Base-by-base conservation (phyloP, 441 rosid species). In the Gossypium davidsonii region DNA sequence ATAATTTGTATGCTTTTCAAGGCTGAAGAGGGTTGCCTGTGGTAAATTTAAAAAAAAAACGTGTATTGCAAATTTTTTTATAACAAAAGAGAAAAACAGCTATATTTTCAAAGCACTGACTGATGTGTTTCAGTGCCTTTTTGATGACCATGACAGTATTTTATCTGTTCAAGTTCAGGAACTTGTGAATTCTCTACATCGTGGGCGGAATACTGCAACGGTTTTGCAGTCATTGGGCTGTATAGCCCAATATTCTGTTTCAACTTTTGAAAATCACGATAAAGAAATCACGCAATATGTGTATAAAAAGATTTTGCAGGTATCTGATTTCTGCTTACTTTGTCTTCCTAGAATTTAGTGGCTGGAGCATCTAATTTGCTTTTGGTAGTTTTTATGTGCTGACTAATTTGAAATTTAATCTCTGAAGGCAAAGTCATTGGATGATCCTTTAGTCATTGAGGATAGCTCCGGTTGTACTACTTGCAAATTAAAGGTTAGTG, bases 171-270 rank as follows among this genome's bases (percentile, higher is more conserved):
- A 91, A 84, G 62, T 75, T 77, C 91, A 91, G 98, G 84, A 77
- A 79, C 92, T 96, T 81, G 83, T 86, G 75, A 83, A 82, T 82
- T 86, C 90, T 79, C 83, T 96, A 70, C 83, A 78, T 71, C 39
- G 79, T 63, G 90, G 95, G 79, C 61, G 49, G 77, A 87, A 93
- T 67, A 79, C 85, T 78, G 91, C 98, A 73, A 91, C 99, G 58
- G 83, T 83, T 75, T 83, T 96, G 86, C 97, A 96, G 80, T 91
- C 99, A 59, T 78, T 96, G 89, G 97, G 97, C 57, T 90, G 96
- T 80, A 79, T 88, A 76, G 85, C 94, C 12, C 97, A 89, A 79
- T 82, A 84, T 82, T 91, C 91, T 72, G 84, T 85, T 71, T 82
- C 77, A 59, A 82, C 85, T 72, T 91, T 85, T 77, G 97, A 90